Base-by-base conservation (phyloP, 495 filamentous ascomycete species). In the Patellaria atrata region DNA sequence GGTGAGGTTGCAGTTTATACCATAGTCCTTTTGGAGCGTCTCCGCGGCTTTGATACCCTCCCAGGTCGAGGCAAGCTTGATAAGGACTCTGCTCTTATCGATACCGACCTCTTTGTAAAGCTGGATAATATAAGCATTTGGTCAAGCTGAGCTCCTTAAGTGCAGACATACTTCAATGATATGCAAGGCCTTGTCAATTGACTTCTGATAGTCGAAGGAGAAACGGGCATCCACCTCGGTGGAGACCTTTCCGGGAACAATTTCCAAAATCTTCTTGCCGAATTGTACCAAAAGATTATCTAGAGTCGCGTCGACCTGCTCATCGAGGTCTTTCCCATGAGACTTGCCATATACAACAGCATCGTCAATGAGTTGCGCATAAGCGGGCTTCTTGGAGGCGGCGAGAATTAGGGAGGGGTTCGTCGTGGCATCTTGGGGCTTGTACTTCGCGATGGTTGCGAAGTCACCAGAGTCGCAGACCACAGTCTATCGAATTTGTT, bases 361-460 rank as follows among this genome's bases (percentile, higher is more conserved):
- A 29, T 69, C 63, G 51, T 99, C 86, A 52, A 96, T 86, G 38
- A 99, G 67, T 52, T 75, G 71, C 51, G 85, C 85, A 58, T 99
- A 99, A 59, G 94, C 86, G 55, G 79, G 55, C 73, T 96, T 99
- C 73, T 99, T 94, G 57, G 91, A 83, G 37, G 89, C 89, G 49
- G 83, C 84, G 55, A 99, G 74, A 61, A 99, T 94, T 53, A 99
- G 70, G 43, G 89, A 94, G 24, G 89, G 89, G 71, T 99, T 99
- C 61, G 89, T 99, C 55, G 86, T 94, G 52, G 86, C 89, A 79
- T 99, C 89, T 73, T 94, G 86, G 37, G 89, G 89, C 74, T 94
- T 89, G 75, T 99, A 99, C 68, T 99, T 96, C 71, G 68, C 84
- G 60, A 99, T 99, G 54, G 86, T 82, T 73, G 64, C 55, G 41